phyloP scores from a whole-genome alignment of 257 asterid genomes.

The Solanum pennellii region DNA sequence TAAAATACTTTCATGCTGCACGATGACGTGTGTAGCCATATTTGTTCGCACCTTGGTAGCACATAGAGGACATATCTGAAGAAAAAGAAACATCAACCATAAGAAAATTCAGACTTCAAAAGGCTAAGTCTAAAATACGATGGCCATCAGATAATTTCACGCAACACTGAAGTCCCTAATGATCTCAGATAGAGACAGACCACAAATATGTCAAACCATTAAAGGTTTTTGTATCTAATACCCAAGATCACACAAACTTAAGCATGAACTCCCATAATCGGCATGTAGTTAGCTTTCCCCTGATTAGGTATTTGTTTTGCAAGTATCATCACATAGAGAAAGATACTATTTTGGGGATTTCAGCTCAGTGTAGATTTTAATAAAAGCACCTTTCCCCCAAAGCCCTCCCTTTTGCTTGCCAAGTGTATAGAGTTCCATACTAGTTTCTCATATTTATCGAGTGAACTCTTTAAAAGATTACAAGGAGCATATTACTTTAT shows the following conservation, averaged over 20 bases:
- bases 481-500: background rate
- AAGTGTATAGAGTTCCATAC: background rate
- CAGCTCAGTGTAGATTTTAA: background rate
- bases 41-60: slow-evolving; percentile 45
- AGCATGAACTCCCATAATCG: background rate
- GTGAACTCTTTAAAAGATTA: background rate
- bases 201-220: background rate
- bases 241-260: background rate
- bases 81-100: slow-evolving; percentile 12
- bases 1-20: slow-evolving; percentile 66
- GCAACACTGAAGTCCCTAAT: background rate
- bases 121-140: background rate
- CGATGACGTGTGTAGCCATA: slow-evolving; percentile 84
- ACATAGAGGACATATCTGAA: slow-evolving; percentile 94
- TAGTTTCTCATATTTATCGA: background rate
- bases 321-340: background rate
- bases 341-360: background rate
- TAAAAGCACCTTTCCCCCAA: background rate
- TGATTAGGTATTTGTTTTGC: background rate
- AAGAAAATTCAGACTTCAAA: background rate
- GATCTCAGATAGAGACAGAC: background rate
- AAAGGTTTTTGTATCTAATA: background rate
- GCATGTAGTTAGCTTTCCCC: background rate
- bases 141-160: background rate
- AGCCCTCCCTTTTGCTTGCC: background rate